Evolutionary conservation across 2,329 filamentous ascomycete genomes (phyloP), one percentile per base, ranked within the genome.

Genomic region (Sclerotinia nivalis): DNA sequence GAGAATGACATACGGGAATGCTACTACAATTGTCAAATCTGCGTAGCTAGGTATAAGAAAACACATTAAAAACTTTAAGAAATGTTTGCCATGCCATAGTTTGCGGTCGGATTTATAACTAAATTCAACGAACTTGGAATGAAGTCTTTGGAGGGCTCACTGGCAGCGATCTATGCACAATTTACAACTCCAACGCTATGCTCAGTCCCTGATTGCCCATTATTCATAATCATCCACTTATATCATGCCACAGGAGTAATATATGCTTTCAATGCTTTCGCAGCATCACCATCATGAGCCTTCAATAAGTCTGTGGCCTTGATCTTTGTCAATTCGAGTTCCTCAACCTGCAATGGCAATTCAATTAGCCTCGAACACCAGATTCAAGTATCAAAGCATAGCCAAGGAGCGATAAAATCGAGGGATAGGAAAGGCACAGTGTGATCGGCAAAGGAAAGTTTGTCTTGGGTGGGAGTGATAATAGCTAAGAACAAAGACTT

Each of bases 291-390:
- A 64, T 93, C 90, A 75, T 93, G 84, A 7, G 85, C 83, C 79
- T 89, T 90, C 7, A 96, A 83, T 65, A 95, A 80, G 71, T 95
- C 92, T 1, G 89, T 93, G 1, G 91, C 92, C 79, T 89, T 93
- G 2, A 82, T 75, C 80, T 92, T 93, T 1, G 86, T 81, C 49
- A 95, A 78, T 72, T 95, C 91, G 45, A 94, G 84, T 78, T 94
- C 86, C 61, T 91, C 88, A 18, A 91, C 83, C 88, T 89, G 56
- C 37, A n/a, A 58, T 50, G 18, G n/a, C 31, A 55, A 61, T 31
- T 18, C 34, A 31, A 72, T 76, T 58, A 76, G 73, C 68, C 68
- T 34, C 34, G 22, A 13, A 28, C 40, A 28, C 31, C 18, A 15
- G 31, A 13, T 37, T 67, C 40, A 47, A 49, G 54, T 28, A 45